These are phyloP conservation scores for Streptanthus diversifolius DNA, from an alignment of 345 rosid genomes.

Conservation along the genomic window DNA sequence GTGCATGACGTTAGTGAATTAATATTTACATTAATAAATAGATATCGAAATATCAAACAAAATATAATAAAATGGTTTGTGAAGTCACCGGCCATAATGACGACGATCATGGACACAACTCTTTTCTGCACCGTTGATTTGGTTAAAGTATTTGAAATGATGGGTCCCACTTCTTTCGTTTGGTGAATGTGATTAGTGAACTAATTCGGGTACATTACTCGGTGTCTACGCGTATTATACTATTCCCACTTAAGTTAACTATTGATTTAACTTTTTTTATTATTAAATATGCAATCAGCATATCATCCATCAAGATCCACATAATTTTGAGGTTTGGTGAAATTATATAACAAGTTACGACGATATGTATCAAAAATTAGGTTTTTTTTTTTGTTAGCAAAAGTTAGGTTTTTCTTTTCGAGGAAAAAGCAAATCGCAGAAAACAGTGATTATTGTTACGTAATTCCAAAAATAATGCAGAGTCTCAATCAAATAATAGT, in stretches of 20 bases:
- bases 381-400: not conserved
- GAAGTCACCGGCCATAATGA: conserved; percentile 34
- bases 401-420: not conserved
- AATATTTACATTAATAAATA: not conserved
- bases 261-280: not conserved
- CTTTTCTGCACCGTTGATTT: conserved; percentile 36
- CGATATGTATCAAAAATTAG: conserved; percentile 3
- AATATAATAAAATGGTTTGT: not conserved
- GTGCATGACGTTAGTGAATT: conserved; percentile 26
- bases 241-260: conserved; percentile 4
- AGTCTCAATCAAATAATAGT: conserved; percentile 22
- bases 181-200: conserved; percentile 34
- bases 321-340: conserved; percentile 23
- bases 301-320: conserved; percentile 7
- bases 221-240: conserved; percentile 14
- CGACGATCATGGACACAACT: conserved; percentile 42
- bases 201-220: conserved; percentile 31
- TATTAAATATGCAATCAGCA: conserved; percentile 1
- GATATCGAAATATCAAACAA: not conserved
- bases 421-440: conserved; percentile 20
- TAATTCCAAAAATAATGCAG: conserved; percentile 32
- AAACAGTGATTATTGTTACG: conserved; percentile 29
- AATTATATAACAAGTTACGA: conserved; percentile 23
- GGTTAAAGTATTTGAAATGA: conserved; percentile 19
- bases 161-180: conserved; percentile 37